Evolutionary conservation across 2,329 filamentous ascomycete genomes (phyloP).

Genomic region (Pestalotiopsis fici): DNA sequence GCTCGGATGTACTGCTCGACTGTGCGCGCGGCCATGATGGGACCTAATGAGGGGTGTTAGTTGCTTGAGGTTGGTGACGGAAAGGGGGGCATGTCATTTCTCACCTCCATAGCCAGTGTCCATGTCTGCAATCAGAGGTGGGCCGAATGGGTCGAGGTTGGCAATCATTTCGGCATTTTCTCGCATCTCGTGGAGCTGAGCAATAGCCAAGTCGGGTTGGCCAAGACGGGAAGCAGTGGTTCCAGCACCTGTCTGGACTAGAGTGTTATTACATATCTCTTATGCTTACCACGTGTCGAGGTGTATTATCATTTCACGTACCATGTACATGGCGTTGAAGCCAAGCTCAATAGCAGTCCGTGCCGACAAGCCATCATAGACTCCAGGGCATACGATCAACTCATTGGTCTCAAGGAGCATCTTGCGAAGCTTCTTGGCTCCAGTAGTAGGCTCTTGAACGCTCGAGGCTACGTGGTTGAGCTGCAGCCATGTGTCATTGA

Average conservation of each 20-base stretch:
- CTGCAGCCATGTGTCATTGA: conserved; percentile 8
- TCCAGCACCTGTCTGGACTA: conserved; percentile 48
- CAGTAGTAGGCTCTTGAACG: conserved; percentile 24
- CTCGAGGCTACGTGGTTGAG: conserved; percentile 22
- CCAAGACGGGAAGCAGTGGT: conserved; percentile 49
- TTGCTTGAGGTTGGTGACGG: neutral
- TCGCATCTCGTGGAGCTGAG: conserved; percentile 52
- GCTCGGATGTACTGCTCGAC: conserved; percentile 54
- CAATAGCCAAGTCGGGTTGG: conserved; percentile 50
- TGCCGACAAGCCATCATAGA: conserved; percentile 52
- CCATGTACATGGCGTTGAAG: conserved; percentile 53
- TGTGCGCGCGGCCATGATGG: conserved; percentile 36
- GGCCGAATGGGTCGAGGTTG: conserved; percentile 44
- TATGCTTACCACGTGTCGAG: neutral
- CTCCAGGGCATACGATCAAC: conserved; percentile 45
- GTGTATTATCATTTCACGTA: conserved; percentile 23
- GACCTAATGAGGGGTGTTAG: too few relatives aligned
- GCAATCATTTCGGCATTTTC: conserved; percentile 55
- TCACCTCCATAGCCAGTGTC: conserved; percentile 56
- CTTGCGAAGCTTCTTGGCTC: conserved; percentile 31
- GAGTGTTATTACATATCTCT: neutral
- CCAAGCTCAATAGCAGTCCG: conserved; percentile 47
- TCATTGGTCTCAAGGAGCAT: conserved; percentile 30
- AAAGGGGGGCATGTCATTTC: conserved; percentile 9
- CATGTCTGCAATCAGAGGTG: conserved; percentile 53